A percentile compares a stretch with the other conserved stretches of the same genome.
Evolutionary conservation across 1,284 basidiomycete genomes (phyloP).

Genomic region (Polyporus tsugae): DNA sequence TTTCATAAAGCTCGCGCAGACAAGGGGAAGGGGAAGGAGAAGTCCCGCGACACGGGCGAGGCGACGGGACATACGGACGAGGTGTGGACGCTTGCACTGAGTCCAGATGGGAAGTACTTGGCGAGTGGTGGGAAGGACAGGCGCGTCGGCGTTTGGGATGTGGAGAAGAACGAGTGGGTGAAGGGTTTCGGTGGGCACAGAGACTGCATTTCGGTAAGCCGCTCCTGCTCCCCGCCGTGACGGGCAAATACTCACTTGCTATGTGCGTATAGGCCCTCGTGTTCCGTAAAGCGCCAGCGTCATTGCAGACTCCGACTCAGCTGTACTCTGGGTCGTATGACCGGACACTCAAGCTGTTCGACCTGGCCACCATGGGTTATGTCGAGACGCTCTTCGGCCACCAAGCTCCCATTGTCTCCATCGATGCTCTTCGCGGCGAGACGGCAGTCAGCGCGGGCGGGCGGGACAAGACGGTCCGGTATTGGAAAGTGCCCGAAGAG

Average conservation of each 20-base stretch:
- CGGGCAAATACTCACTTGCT: slow-evolving; percentile 3
- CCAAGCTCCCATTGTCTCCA: slow-evolving; percentile 84
- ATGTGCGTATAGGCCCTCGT: slow-evolving; percentile 63
- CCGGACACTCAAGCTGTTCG: slow-evolving; percentile 92
- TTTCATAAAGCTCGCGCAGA: slow-evolving; percentile 65
- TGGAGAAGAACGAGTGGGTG: slow-evolving; percentile 75
- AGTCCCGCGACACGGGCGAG: slow-evolving; percentile 60
- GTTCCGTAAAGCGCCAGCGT: slow-evolving; percentile 84
- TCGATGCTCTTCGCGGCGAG: slow-evolving; percentile 87
- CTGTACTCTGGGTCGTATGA: slow-evolving; percentile 92
- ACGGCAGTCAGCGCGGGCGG: slow-evolving; percentile 89
- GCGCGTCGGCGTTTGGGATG: slow-evolving; percentile 86
- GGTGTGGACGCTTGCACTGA: slow-evolving; percentile 84
- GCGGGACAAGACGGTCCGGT: slow-evolving; percentile 91
- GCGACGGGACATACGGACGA: slow-evolving; percentile 87
- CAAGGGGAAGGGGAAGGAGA: slow-evolving; percentile 69
- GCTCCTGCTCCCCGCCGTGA: neutral
- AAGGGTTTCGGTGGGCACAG: slow-evolving; percentile 86
- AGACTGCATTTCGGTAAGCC: slow-evolving; percentile 83
- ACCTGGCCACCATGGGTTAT: slow-evolving; percentile 85
- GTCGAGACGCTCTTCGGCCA: slow-evolving; percentile 98
- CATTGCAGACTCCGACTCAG: slow-evolving; percentile 50
- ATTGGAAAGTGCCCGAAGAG: slow-evolving; percentile 98
- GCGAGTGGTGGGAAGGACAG: slow-evolving; percentile 90
- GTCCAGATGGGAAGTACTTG: slow-evolving; percentile 85